Evolutionary conservation across 2,329 filamentous ascomycete species (phyloP).

Genomic region (Fusarium chaquense): DNA sequence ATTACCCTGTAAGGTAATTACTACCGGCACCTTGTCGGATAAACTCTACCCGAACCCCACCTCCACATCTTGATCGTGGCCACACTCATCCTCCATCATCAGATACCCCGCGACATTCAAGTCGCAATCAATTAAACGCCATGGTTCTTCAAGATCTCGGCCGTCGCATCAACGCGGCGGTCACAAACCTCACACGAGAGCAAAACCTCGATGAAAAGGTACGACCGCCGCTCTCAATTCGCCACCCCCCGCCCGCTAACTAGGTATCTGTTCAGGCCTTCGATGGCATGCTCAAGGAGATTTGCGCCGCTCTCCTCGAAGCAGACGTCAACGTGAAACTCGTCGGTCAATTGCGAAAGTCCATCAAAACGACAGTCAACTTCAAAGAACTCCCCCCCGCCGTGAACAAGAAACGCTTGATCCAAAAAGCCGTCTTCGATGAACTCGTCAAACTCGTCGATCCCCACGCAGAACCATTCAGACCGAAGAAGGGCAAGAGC

Average conservation of each 20-base stretch:
- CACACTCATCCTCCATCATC: conserved; percentile 37
- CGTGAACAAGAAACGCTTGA: conserved; percentile 98
- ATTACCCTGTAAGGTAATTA: conserved; percentile 24
- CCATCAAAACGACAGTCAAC: conserved; percentile 90
- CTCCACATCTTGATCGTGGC: conserved; percentile 45
- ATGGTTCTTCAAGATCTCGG: conserved; percentile 99
- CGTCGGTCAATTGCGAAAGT: conserved; percentile 90
- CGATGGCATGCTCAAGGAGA: conserved; percentile 98
- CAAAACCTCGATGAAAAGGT: conserved; percentile 97
- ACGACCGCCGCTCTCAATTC: conserved; percentile 40
- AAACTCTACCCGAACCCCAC: conserved; percentile 34
- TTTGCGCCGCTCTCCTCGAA: conserved; percentile 93
- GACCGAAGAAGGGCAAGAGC: conserved; percentile 93
- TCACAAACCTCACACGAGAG: conserved; percentile 91
- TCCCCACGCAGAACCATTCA: conserved; percentile 94
- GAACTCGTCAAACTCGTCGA: conserved; percentile 96
- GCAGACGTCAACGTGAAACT: conserved; percentile 97
- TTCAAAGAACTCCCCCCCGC: conserved; percentile 92
- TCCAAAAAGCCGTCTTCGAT: conserved; percentile 98
- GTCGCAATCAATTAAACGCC: conserved; percentile 44
- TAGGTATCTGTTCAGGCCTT: conserved; percentile 73
- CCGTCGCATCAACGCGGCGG: conserved; percentile 96
- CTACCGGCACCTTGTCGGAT: conserved; percentile 18
- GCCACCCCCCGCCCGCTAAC: conserved; percentile 26
- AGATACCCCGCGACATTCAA: conserved; percentile 44